Percentiles rank a stretch among this genome's conserved stretches.
Evolutionary conservation across 2,329 filamentous ascomycete species (phyloP).

Genomic region (Botryosphaeria agaves): DNA sequence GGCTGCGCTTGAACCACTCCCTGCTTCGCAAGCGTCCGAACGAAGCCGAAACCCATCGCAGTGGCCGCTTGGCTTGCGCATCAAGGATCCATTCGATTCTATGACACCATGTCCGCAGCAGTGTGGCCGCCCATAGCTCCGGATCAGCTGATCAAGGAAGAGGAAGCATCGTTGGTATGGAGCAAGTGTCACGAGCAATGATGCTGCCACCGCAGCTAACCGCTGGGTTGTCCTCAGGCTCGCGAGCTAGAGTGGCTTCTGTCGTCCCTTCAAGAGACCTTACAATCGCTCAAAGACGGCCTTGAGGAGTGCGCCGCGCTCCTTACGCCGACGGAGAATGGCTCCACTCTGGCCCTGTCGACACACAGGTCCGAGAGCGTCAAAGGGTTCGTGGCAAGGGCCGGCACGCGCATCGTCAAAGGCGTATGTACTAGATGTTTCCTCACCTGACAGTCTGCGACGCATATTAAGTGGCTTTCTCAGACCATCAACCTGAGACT

Average conservation of each 20-base stretch:
- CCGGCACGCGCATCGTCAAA: conserved; percentile 82
- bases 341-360: conserved; percentile 77
- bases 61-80: too few species aligned
- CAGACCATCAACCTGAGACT: conserved; percentile 65
- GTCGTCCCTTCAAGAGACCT: conserved; percentile 39
- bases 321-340: conserved; percentile 67
- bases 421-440: conserved; percentile 47
- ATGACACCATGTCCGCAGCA: conserved; percentile 43
- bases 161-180: conserved; percentile 33
- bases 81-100: too few species aligned
- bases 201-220: neutral
- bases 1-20: too few species aligned
- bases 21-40: too few species aligned
- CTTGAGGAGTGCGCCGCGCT: conserved; percentile 80
- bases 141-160: conserved; percentile 32
- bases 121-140: conserved; percentile 40
- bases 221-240: too few species aligned
- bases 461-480: neutral
- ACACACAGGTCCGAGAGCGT: conserved; percentile 75
- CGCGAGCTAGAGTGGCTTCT: conserved; percentile 49
- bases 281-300: conserved; percentile 46
- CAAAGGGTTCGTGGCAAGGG: conserved; percentile 80
- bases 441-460: neutral
- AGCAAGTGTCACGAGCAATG: too few species aligned
- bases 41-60: too few species aligned